Conservation (phyloP, 2,329 filamentous ascomycete species). For the Pseudocercospora ulei region DNA sequence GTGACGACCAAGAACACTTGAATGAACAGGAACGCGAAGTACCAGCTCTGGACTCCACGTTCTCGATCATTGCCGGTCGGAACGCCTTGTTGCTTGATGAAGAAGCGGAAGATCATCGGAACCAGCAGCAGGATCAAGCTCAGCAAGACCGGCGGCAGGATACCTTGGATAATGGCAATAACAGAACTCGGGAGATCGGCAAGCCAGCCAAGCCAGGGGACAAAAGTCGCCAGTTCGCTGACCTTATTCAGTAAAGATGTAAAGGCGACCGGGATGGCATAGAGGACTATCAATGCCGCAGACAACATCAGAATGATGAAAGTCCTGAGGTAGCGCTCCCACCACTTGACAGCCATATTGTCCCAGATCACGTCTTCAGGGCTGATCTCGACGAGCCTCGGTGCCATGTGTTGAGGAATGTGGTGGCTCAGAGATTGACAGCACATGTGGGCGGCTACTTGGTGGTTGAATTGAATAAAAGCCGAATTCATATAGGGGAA, state of each 20-base stretch:
- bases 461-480: constrained; percentile 97
- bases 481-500: constrained; percentile 92
- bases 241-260: constrained; percentile 75
- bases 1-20: constrained; percentile 90
- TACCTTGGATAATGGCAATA: constrained; percentile 67
- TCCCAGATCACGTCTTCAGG: constrained; percentile 92
- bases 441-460: constrained; percentile 95
- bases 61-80: constrained; percentile 72
- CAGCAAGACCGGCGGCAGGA: constrained; percentile 69
- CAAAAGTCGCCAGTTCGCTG: constrained; percentile 54
- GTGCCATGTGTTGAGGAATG: constrained; percentile 84
- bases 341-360: constrained; percentile 94
- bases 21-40: constrained; percentile 88
- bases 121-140: constrained; percentile 69
- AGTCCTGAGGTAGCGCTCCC: constrained; percentile 71
- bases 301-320: constrained; percentile 57
- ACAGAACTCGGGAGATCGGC: constrained; percentile 51
- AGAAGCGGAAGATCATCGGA: constrained; percentile 64
- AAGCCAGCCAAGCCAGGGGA: constrained; percentile 63
- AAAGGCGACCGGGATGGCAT: constrained; percentile 83
- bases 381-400: constrained; percentile 83
- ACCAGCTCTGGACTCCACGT: constrained; percentile 81
- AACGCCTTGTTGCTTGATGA: constrained; percentile 65
- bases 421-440: constrained; percentile 88
- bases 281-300: constrained; percentile 68